Base-by-base conservation (phyloP, 2,329 filamentous ascomycete species). In the Pseudogymnoascus sp. region DNA sequence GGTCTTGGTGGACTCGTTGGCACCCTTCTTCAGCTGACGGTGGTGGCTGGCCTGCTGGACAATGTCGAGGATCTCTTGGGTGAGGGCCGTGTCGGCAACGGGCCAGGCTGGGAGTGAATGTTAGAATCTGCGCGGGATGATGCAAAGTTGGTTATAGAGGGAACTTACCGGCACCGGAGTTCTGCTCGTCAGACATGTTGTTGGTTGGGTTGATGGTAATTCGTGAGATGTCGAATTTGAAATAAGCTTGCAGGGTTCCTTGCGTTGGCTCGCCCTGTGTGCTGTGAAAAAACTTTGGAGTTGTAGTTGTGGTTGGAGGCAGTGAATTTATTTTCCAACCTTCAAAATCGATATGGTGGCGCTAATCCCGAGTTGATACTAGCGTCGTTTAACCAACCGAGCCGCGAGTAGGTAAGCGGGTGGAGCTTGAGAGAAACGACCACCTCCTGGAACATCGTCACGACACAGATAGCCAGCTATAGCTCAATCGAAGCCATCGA, bases 1-100 rank as follows among this genome's bases (percentile, higher is more conserved):
- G 1, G 91, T 89, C 82, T 96, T 96, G 73, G 91, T 96, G 38
- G 85, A 80, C 75, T 91, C 89, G 82, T 92, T 93, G 74, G 90
- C 90, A 65, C 91, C 90, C 82, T 94, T 95, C 83, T 94, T 94
- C 68, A 92, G 78, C 81, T 94, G 90, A 60, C 87, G 83, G 72
- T 84, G 81, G 78, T 89, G 74, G 42, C 70, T 72, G 62, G 72
- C 70, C 66, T 69, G 36, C 79, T 93, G 90, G 65, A 92, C 82
- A 62, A 92, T 82, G 70, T 95, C 89, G 66, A 96, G 84, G 66
- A 97, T 86, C 75, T 92, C 87, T 80, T 92, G 87, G 62, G 89
- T 85, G 67, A 95, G 81, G 70, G 85, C 83, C 72, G 84, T 81
- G 73, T 91, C 88, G 75, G 89, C 88, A 74, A 89, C 75, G 65